Evolutionary conservation across 2,329 filamentous ascomycete genomes (phyloP).

Genomic region (Arthrobotrys sphaeroides): DNA sequence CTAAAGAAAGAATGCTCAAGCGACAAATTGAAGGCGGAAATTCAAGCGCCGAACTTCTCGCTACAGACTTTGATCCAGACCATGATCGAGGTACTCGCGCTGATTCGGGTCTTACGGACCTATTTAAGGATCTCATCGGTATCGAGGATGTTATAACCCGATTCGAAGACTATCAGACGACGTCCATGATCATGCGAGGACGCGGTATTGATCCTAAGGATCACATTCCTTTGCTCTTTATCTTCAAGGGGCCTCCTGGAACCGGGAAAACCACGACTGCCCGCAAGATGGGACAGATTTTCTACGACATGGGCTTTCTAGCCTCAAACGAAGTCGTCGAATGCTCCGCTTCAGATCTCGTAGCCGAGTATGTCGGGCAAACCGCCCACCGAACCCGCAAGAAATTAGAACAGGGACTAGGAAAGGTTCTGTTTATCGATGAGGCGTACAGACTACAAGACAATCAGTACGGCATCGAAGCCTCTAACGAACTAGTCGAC

Average conservation of each 20-base stretch:
- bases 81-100: constrained; percentile 66
- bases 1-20: constrained; percentile 67
- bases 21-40: constrained; percentile 59
- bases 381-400: constrained; percentile 74
- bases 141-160: constrained; percentile 67
- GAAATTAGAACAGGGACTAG: constrained; percentile 70
- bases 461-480: constrained; percentile 69
- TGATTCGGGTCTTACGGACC: constrained; percentile 64
- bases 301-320: constrained; percentile 77
- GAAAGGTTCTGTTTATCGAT: constrained; percentile 75
- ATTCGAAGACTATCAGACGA: constrained; percentile 68
- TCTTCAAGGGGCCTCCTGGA: constrained; percentile 73
- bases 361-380: constrained; percentile 75
- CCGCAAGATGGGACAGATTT: constrained; percentile 77
- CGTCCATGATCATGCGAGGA: constrained; percentile 65
- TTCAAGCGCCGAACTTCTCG: constrained; percentile 58
- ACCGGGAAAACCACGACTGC: constrained; percentile 80
- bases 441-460: constrained; percentile 74
- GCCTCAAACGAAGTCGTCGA: constrained; percentile 70
- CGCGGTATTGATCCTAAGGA: constrained; percentile 68
- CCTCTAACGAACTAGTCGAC: constrained; percentile 68
- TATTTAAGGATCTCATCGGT: constrained; percentile 71
- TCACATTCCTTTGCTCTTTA: constrained; percentile 72
- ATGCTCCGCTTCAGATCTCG: constrained; percentile 73
- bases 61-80: constrained; percentile 69